phyloP scores from a whole-genome alignment of 2,329 filamentous ascomycete genomes.

The Sporothrix protearum region DNA sequence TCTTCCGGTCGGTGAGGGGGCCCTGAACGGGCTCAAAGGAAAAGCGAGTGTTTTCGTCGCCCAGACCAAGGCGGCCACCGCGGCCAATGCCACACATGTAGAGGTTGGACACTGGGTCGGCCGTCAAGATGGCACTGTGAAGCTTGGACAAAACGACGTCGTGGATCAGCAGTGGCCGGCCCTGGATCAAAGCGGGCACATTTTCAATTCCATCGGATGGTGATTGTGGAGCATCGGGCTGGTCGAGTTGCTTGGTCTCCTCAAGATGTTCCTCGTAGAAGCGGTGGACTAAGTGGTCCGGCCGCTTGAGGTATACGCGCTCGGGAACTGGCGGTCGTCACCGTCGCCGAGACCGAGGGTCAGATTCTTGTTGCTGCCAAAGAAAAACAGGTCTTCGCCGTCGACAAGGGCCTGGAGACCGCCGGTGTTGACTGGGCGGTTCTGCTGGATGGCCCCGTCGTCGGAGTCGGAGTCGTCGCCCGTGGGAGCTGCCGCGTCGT shows the following conservation, averaged over 20 bases:
- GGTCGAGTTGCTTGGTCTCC: slow-evolving; percentile 30
- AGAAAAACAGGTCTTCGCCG: slow-evolving; percentile 82
- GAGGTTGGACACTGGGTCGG: slow-evolving; percentile 82
- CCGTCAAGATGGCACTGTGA: slow-evolving; percentile 83
- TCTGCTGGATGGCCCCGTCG: slow-evolving; percentile 1
- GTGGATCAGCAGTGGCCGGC: slow-evolving; percentile 69
- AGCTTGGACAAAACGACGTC: slow-evolving; percentile 87
- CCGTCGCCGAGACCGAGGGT: slow-evolving; percentile 92
- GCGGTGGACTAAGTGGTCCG: slow-evolving; percentile 69
- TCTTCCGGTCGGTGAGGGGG: slow-evolving; percentile 68
- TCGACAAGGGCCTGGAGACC: slow-evolving; percentile 28
- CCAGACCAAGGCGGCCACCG: slow-evolving; percentile 82
- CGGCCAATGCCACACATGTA: slow-evolving; percentile 91
- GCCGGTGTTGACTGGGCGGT: slow-evolving; percentile 13
- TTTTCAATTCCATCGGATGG: slow-evolving; percentile 41
- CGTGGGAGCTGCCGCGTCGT: not conserved
- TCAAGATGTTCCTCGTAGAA: slow-evolving; percentile 68
- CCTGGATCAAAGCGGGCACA: slow-evolving; percentile 69
- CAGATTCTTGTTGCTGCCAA: slow-evolving; percentile 94
- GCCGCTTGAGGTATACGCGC: slow-evolving; percentile 70
- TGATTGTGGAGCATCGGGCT: slow-evolving; percentile 20
- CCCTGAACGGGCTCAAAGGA: slow-evolving; percentile 78
- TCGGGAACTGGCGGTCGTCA: slow-evolving; percentile 90
- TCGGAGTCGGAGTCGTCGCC: slow-evolving; percentile 19
- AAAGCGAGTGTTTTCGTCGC: slow-evolving; percentile 86